phyloP scores from a whole-genome alignment of 192 early-diverging fungal genomes.

The Linnemannia schmuckeri region DNA sequence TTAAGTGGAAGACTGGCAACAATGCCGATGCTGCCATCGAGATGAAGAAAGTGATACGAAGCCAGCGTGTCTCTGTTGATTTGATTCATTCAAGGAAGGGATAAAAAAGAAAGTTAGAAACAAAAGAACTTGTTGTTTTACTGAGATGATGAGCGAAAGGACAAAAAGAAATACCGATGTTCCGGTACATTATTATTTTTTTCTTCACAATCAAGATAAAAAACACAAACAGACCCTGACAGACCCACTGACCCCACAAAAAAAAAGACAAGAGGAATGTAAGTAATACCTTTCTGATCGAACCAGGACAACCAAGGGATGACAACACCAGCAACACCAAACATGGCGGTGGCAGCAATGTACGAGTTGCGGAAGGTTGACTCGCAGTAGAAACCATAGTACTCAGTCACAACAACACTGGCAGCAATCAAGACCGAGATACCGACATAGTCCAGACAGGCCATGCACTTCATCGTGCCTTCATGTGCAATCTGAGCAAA shows the following conservation, averaged over 20 bases:
- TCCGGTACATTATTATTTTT: neutral
- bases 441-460: constrained; percentile 74
- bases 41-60: constrained; percentile 69
- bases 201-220: neutral
- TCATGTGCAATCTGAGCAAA: constrained; percentile 70
- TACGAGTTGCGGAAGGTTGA: constrained; percentile 56
- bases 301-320: constrained; percentile 67
- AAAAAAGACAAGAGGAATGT: neutral
- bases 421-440: constrained; percentile 74
- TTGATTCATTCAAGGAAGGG: neutral
- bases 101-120: neutral
- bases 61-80: constrained; percentile 47
- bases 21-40: constrained; percentile 61
- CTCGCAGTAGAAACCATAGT: constrained; percentile 72
- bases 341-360: constrained; percentile 62
- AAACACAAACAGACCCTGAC: neutral
- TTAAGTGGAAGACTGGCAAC: constrained; percentile 65
- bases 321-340: constrained; percentile 65
- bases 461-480: constrained; percentile 66
- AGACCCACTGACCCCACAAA: neutral
- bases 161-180: neutral
- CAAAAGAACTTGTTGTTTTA: neutral
- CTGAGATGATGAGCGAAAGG: no score
- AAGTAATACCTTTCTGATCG: constrained; percentile 57
- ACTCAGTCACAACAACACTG: constrained; percentile 68